These are phyloP conservation scores for Thinopyrum elongatum DNA, from an alignment of 176 grass and related monocot genomes.

Conservation along the genomic window DNA sequence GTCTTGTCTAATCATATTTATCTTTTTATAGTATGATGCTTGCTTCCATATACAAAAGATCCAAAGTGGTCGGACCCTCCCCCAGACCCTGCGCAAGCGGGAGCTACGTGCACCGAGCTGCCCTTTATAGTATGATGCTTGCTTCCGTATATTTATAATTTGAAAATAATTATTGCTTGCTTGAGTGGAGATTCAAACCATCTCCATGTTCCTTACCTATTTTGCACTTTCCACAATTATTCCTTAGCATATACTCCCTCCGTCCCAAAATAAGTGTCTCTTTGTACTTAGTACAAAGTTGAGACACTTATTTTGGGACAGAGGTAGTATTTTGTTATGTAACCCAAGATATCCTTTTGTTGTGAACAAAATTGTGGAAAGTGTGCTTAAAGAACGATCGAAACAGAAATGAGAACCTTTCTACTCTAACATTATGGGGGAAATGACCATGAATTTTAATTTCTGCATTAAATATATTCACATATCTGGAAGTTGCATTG, in stretches of 20 bases:
- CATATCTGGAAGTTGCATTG: not conserved
- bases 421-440: not conserved
- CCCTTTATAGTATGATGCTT: not conserved
- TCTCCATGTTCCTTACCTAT: not conserved
- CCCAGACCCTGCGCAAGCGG: too few species aligned
- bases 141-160: not conserved
- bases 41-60: not conserved
- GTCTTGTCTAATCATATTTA: not conserved
- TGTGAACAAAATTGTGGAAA: not conserved
- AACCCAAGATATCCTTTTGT: not conserved
- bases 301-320: too few species aligned
- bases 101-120: too few species aligned
- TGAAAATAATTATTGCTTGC: not conserved
- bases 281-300: too few species aligned
- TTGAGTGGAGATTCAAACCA: not conserved
- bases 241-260: not conserved
- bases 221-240: not conserved
- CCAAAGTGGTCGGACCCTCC: too few species aligned
- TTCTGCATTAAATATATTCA: not conserved
- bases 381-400: not conserved
- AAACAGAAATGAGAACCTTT: not conserved
- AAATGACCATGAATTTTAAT: not conserved
- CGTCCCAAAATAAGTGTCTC: too few species aligned
- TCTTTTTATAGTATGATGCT: not conserved
- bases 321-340: not conserved